Evolutionary conservation across 441 rosid genomes (phyloP), one percentile per base, ranked within the genome.

Genomic region (Mallotus repandus): DNA sequence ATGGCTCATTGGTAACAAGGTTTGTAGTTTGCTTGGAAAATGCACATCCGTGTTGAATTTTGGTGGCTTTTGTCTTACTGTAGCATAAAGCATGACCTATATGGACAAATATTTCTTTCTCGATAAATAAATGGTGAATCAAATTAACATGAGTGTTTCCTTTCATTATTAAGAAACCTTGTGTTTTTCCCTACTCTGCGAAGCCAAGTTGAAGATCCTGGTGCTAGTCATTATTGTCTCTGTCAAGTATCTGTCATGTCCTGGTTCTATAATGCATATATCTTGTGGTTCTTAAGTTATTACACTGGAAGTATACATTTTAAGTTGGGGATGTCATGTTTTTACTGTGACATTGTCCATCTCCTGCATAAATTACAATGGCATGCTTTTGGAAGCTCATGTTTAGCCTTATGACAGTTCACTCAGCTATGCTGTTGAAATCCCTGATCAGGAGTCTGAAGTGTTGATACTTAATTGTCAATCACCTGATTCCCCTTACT

Each of bases 1-100:
- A 88, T 19, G 93, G 92, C 74, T 92, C 87, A 65, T 78, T 77
- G 77, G 59, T 78, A 63, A 72, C 88, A 68, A 92, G 97, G 99
- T 96, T 79, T 68, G 83, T 86, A 32, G 72, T 68, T 64, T 73
- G 16, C 19, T 5, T 66, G 35, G 21, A 38, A 58, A 19, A 25
- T 63, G 49, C 22, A 7, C 48, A 41, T 45, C 32, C 50, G 69
- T 63, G 50, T 21, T 55, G n/a, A 21, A 32, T 43, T 54, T 7
- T 14, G 14, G 22, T 54, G 57, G 52, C 29, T 73, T 60, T 53
- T 13, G 38, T 45, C 55, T 70, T 68, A 41, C 35, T 19, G 46
- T 45, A 45, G 63, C 58, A 69, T 25, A 45, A n/a, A 15, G 21
- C 68, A 69, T 38, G 45, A 50, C 57, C 67, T 25, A 25, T 60